Conservation (phyloP, 2,329 filamentous ascomycete genomes). For the Sporothrix phasma region DNA sequence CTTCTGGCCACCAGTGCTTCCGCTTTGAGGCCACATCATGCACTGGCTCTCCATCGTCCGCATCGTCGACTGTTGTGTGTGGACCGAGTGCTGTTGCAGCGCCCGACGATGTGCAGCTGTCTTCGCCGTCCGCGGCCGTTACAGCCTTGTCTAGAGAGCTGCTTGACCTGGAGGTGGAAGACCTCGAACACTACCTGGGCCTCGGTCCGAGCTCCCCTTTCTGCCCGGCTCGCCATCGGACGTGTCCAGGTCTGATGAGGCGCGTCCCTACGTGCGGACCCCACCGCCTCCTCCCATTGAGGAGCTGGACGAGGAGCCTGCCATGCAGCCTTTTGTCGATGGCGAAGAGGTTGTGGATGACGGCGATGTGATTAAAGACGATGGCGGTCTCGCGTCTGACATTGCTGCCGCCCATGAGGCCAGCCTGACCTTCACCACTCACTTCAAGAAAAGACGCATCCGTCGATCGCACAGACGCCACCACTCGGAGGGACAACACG, state of each 20-base stretch:
- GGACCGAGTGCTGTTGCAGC: conserved; percentile 8
- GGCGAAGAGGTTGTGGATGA: conserved; percentile 14
- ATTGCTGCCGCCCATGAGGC: conserved; percentile 28
- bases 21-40: conserved; percentile 18
- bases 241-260: background rate
- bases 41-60: conserved; percentile 16
- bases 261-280: background rate
- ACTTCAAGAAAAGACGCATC: conserved; percentile 37
- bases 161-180: conserved; percentile 32
- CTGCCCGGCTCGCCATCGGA: conserved; percentile 2
- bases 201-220: conserved; percentile 8
- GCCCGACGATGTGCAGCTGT: conserved; percentile 30
- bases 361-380: conserved; percentile 21
- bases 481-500: conserved; percentile 27
- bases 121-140: conserved; percentile 44
- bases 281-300: conserved; percentile 14
- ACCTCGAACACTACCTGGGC: conserved; percentile 27
- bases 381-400: conserved; percentile 27
- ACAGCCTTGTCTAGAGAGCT: conserved; percentile 43
- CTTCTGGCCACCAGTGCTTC: conserved; percentile 19
- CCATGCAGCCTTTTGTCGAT: background rate
- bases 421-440: conserved; percentile 35
- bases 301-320: conserved; percentile 24
- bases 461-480: conserved; percentile 29
- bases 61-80: conserved; percentile 1